Evolutionary conservation across 2,329 filamentous ascomycete genomes (phyloP), one percentile per base, ranked within the genome.

Genomic region (Trichoderma lentiforme): DNA sequence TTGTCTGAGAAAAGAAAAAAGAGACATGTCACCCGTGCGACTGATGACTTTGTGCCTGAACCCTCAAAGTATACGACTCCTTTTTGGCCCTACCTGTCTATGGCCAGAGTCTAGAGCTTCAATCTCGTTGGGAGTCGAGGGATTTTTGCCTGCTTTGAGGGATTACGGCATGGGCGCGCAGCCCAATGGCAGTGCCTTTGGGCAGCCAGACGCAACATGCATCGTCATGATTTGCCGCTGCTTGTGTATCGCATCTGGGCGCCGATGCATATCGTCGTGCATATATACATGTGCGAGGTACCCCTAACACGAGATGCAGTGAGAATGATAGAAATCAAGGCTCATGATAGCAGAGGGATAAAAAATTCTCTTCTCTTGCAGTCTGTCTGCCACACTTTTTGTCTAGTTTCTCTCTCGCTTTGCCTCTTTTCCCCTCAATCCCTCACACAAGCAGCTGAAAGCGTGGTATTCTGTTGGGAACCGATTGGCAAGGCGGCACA

Each of bases 181-280:
- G 65, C 36, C 65, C 65, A 70, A 70, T 62, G 58, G 26, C 58
- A 53, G 15, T 26, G 34, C n/a, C 34, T 57, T 62, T 58, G 56
- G 58, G 39, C 57, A 70, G 67, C 51, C 24, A 64, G 68, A 57
- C 32, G 34, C 65, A 53, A 34, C 36, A 30, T 30, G 32, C 39
- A 7, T 21, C 51, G 39, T 12, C 9, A 47, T 58, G 56, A 57
- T 65, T 56, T 30, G 70, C 61, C 53, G 53, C 30, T 2, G 32
- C 15, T 9, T n/a, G 11, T 28, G 57, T 43, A 63, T 68, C 43
- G 64, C 43, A 53, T 72, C 70, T 62, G 70, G 70, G 70, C 70
- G 63, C 70, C n/a, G 70, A 72, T 72, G 70, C 70, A 72, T 72
- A 67, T 61, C 39, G 61, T 28, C 51, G 51, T 63, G 61, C 58